Evolutionary conservation across 1,284 basidiomycete species (phyloP), one percentile per base, ranked within the genome.

Genomic region (Leccinum ponderosum): DNA sequence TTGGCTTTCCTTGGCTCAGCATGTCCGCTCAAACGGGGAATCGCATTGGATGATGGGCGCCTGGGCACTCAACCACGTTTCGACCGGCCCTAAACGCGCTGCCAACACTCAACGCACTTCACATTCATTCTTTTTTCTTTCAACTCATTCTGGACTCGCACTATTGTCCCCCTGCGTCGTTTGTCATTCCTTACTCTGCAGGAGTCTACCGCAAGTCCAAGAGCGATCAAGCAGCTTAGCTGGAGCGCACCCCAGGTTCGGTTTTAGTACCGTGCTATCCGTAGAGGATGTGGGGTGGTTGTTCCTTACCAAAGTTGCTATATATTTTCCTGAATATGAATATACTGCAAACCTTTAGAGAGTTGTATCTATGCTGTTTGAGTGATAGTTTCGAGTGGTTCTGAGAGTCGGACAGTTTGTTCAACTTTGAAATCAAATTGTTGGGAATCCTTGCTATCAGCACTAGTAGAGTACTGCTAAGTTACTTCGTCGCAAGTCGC

Each of bases 171-270:
- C 80, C 75, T 80, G 78, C 76, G 44, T 74, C 69, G 63, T 62
- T 56, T 15, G 6, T 48, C 4, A 8, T 62, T 50, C 12, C 33
- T 62, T 12, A 56, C 69, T 70, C 69, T 73, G 79, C 75, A 81
- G 79, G 80, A 80, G 80, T 74, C 80, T 81, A 81, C 80, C 75
- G 80, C 78, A 72, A 67, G 80, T 79, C 78, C 77, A 56, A 81
- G 79, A 81, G 52, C 56, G 66, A 75, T 44, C 7, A 54, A 35
- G 66, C 70, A 58, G 68, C 72, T 76, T 78, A 80, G 80, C 80
- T 80, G 80, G 80, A 81, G 80, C 75, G 68, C 69, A 61, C 73
- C 72, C 70, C 69, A 48, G 35, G 62, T 62, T 61, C 50, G 17
- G 14, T 31, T 15, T 29, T 17, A 39, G 57, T 51, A 15, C 33